A percentile compares a stretch with the other conserved stretches of the same genome.
Evolutionary conservation across 192 early-diverging fungal species (phyloP).

Genomic region (Coemansia erecta): DNA sequence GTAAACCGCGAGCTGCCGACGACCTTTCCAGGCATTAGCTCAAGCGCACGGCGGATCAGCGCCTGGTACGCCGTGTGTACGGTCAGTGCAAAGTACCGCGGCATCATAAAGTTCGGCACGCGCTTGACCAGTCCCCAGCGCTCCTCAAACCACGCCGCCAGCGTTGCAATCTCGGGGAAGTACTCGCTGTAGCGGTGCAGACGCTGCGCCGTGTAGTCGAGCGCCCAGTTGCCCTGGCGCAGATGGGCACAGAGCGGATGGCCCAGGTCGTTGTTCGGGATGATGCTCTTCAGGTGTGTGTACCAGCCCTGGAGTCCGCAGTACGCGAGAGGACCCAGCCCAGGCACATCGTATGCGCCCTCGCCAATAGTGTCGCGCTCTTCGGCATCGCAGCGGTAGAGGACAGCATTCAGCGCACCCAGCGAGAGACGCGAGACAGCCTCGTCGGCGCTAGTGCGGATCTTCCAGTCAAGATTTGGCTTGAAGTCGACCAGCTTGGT

Average conservation of each 20-base stretch:
- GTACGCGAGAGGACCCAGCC: conserved; percentile 78
- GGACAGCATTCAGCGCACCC: conserved; percentile 78
- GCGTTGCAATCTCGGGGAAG: conserved; percentile 21
- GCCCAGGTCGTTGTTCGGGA: conserved; percentile 85
- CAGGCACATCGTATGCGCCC: conserved; percentile 85
- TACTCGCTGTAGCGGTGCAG: conserved; percentile 45
- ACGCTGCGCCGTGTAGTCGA: conserved; percentile 81
- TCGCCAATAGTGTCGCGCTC: conserved; percentile 81
- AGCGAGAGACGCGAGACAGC: conserved; percentile 61
- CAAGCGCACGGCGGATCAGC: conserved; percentile 61
- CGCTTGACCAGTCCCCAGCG: conserved; percentile 69
- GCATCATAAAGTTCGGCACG: conserved; percentile 80
- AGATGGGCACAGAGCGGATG: conserved; percentile 90
- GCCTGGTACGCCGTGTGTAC: conserved; percentile 77
- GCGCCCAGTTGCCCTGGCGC: conserved; percentile 86
- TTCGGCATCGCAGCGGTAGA: conserved; percentile 87
- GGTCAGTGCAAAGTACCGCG: conserved; percentile 91
- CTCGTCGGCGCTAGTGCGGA: conserved; percentile 61
- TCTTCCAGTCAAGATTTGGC: conserved; percentile 58
- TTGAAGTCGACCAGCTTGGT: conserved; percentile 58
- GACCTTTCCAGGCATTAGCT: conserved; percentile 60
- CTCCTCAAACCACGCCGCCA: conserved; percentile 76
- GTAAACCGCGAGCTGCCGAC: conserved; percentile 63
- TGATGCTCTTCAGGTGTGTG: conserved; percentile 74
- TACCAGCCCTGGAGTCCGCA: conserved; percentile 93